phyloP scores from a whole-genome alignment of 2,329 filamentous ascomycete species.

The Myriosclerotinia duriaeana region DNA sequence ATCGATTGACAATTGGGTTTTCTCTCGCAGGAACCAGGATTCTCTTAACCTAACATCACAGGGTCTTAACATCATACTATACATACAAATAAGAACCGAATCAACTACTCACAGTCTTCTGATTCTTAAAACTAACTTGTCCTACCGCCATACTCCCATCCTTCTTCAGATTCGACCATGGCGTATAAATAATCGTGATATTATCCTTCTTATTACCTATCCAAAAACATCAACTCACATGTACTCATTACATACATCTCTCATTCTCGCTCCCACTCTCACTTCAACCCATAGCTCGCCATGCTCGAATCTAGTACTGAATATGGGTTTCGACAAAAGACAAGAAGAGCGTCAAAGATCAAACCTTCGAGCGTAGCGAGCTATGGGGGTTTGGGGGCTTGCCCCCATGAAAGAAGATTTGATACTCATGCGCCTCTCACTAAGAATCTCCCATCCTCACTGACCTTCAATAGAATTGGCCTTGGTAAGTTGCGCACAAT shows the following conservation, averaged over 20 bases:
- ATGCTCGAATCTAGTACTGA: too few relatives aligned
- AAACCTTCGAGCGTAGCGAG: too few relatives aligned
- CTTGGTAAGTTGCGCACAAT: slow-evolving; percentile 97
- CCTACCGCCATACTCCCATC: slow-evolving; percentile 93
- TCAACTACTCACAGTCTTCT: slow-evolving; percentile 56
- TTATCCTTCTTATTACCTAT: slow-evolving; percentile 98
- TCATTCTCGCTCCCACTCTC: slow-evolving; percentile 16
- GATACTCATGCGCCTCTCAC: background rate
- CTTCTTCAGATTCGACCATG: slow-evolving; percentile 94
- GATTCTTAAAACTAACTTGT: slow-evolving; percentile 92
- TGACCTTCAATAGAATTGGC: slow-evolving; percentile 95
- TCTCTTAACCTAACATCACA: slow-evolving; percentile 63
- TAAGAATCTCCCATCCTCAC: slow-evolving; percentile 21
- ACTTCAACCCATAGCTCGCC: background rate
- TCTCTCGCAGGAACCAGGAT: slow-evolving; percentile 77
- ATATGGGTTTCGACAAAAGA: too few relatives aligned
- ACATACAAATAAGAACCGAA: background rate
- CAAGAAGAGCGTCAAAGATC: too few relatives aligned
- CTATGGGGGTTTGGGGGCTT: too few relatives aligned
- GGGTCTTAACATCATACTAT: slow-evolving; percentile 1
- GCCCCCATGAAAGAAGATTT: too few relatives aligned
- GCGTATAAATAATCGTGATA: slow-evolving; percentile 93
- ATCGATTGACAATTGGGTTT: slow-evolving; percentile 91
- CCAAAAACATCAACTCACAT: slow-evolving; percentile 6
- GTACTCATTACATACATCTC: slow-evolving; percentile 20